These are phyloP conservation scores for Stipa capillata DNA, from an alignment of 176 grass and related monocot species.

Conservation along the genomic window DNA sequence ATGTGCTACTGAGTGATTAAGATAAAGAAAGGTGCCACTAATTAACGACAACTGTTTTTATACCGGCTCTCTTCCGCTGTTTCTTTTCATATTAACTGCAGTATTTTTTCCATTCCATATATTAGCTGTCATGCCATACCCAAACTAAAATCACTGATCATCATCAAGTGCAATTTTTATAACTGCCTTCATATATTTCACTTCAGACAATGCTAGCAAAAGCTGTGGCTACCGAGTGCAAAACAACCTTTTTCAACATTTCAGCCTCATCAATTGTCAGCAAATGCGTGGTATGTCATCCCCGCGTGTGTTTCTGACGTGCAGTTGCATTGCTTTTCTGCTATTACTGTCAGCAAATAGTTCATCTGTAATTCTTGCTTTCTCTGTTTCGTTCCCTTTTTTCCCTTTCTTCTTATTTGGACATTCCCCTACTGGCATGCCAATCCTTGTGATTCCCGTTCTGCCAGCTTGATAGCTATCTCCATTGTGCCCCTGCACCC, in stretches of 20 bases:
- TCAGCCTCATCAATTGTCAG: slow-evolving; percentile 94
- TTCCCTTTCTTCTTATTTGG: no score
- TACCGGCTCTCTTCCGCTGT: background rate
- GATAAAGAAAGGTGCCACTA: background rate
- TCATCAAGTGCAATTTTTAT: background rate
- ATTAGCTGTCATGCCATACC: background rate
- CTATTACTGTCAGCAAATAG: no score
- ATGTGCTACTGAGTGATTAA: background rate
- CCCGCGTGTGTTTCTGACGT: slow-evolving; percentile 5
- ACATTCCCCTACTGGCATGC: no score
- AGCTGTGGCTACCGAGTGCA: slow-evolving; percentile 95
- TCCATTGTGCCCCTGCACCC: background rate
- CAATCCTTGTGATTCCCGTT: no score
- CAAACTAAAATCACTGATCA: slow-evolving; percentile 13
- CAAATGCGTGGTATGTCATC: slow-evolving; percentile 72
- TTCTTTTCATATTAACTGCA: background rate
- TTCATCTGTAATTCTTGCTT: no score
- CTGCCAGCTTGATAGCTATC: no score
- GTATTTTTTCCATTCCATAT: background rate
- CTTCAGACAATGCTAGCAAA: slow-evolving; percentile 97
- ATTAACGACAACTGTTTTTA: background rate
- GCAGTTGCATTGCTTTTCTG: background rate
- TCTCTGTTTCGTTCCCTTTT: no score
- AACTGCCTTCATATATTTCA: slow-evolving; percentile 6
- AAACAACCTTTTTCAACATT: slow-evolving; percentile 97